phyloP scores from a whole-genome alignment of 2,329 filamentous ascomycete species.

The Fusarium albosuccineum region DNA sequence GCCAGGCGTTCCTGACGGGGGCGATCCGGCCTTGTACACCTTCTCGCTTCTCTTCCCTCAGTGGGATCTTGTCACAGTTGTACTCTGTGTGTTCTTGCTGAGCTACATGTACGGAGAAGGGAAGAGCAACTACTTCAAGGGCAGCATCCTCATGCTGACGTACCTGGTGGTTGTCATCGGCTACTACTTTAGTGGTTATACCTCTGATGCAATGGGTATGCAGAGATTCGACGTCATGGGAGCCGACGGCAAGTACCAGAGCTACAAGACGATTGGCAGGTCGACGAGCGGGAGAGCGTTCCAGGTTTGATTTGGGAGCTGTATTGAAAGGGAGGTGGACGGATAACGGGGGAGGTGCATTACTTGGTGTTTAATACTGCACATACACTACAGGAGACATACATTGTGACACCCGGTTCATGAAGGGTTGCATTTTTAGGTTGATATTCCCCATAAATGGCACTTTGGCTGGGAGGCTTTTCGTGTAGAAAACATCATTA shows the following conservation, averaged over 20 bases:
- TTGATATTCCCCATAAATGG: slow-evolving; percentile 21
- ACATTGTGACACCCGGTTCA: slow-evolving; percentile 18
- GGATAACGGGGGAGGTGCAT: slow-evolving; percentile 12
- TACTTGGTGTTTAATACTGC: slow-evolving; percentile 28
- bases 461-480: slow-evolving; percentile 9
- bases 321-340: background rate
- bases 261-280: slow-evolving; percentile 67
- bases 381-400: slow-evolving; percentile 32
- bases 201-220: slow-evolving; percentile 58
- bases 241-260: slow-evolving; percentile 62
- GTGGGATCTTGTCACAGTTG: slow-evolving; percentile 99
- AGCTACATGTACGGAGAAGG: slow-evolving; percentile 99
- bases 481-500: background rate
- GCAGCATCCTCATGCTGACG: slow-evolving; percentile 91
- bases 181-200: slow-evolving; percentile 84
- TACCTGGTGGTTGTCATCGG: slow-evolving; percentile 93
- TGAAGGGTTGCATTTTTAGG: slow-evolving; percentile 15
- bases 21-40: slow-evolving; percentile 68
- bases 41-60: slow-evolving; percentile 96
- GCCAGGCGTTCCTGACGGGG: slow-evolving; percentile 56
- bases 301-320: slow-evolving; percentile 27
- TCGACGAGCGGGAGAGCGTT: slow-evolving; percentile 52
- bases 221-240: slow-evolving; percentile 68
- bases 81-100: slow-evolving; percentile 93
- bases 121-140: slow-evolving; percentile 99